Base-by-base conservation (phyloP, 305 asterid species). In the Fraxinus greggii region DNA sequence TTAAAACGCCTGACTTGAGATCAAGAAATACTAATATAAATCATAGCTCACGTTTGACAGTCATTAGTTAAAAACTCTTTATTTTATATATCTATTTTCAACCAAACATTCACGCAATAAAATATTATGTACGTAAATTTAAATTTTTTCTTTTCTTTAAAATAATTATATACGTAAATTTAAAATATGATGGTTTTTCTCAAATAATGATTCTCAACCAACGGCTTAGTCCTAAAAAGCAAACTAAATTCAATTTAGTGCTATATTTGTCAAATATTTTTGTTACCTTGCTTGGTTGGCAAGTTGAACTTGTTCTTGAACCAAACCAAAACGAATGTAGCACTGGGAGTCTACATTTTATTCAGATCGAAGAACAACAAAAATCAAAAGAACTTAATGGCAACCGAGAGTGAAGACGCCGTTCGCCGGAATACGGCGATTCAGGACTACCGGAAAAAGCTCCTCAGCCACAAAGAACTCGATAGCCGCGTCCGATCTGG, bases 401-500 rank as follows among this genome's bases (percentile, higher is more conserved):
- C 90, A 35, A 78, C 75, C 38, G 92, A 88, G 54, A 74, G 70
- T n/a, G 92, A 89, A 86, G 92, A 89, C 26, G 90, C 85, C 78
- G 89, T 75, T 9, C 89, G 92, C 12, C 92, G 92, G 77, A 89
- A 86, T 56, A 81, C 83, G 1, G 88, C 91, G n/a, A 36, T 76
- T 17, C 82, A 88, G 26, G 91, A 88, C 21, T 89, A 89, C 74
- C 88, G 91, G 83, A 86, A 86, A 76, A 89, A 89, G 83, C 88
- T 89, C 13, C 92, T 89, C 79, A 87, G 79, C 67, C 92, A 89
- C 45, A 89, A 89, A 79, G 98, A 94, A 61, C 92, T 91, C 76
- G 98, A 94, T 40, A 90, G 93, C 76, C 93, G 98, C 75, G 95
- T 93, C 85, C 91, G 97, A 84, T 90, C 92, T 72, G 97, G 97